Evolutionary conservation across 1,284 basidiomycete genomes (phyloP).

Genomic region (Fomes fomentarius): DNA sequence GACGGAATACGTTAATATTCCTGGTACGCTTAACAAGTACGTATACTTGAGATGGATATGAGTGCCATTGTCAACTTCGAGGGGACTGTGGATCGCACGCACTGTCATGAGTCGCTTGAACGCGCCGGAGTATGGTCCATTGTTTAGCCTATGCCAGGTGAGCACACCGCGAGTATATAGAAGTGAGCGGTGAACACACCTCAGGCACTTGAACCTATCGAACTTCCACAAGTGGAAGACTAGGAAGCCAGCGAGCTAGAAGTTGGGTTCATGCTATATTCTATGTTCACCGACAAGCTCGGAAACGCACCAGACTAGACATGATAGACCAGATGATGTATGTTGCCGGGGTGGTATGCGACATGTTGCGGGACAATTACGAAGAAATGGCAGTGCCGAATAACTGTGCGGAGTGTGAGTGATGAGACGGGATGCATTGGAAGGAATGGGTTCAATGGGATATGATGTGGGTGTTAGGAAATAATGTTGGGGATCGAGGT

Average conservation of each 20-base stretch:
- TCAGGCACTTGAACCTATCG: constrained; percentile 73
- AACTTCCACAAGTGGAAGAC: constrained; percentile 78
- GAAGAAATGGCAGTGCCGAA: not conserved
- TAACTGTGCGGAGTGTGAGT: not conserved
- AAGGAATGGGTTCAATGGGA: no score
- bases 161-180: not conserved
- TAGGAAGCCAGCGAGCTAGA: constrained; percentile 64
- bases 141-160: constrained; percentile 58
- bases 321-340: constrained; percentile 67
- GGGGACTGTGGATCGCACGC: no score
- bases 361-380: constrained; percentile 45
- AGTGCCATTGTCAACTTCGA: no score
- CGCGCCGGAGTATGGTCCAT: constrained; percentile 62
- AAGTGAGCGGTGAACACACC: constrained; percentile 41
- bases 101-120: constrained; percentile 85
- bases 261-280: not conserved
- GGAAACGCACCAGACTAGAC: constrained; percentile 46
- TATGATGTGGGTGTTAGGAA: no score
- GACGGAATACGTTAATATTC: constrained; percentile 58
- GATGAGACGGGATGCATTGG: no score
- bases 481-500: no score
- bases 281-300: not conserved
- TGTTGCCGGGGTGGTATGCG: constrained; percentile 61
- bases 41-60: constrained; percentile 74
- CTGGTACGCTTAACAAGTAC: constrained; percentile 65